Evolutionary conservation across 106 monocot species (phyloP), one percentile per base, ranked within the genome.

Genomic region (Amphibolis antarctica): DNA sequence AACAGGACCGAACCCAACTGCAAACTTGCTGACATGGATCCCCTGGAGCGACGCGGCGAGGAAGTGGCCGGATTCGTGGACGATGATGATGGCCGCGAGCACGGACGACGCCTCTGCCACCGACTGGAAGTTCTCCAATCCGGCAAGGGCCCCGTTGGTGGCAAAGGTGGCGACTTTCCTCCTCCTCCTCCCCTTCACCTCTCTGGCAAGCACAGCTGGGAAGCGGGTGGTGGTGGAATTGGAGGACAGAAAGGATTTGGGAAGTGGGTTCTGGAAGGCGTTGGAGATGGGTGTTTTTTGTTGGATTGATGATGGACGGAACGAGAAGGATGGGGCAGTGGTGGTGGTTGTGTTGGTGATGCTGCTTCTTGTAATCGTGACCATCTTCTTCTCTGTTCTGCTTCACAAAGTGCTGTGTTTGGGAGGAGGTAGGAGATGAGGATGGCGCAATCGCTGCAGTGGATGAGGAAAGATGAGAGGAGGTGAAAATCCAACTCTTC

Each of bases 11-110:
- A 94, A 94, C 22, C 94, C 94, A 67, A 94, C 42, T 29, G 94
- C 74, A 69, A 89, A 94, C 54, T 89, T 75, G 75, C 79, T 77
- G 70, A 94, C 89, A 69, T 67, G 89, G 66, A 94, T 89, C 60
- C 86, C 81, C 29, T 75, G 89, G 58, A 83, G 71, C 42, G 75
- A 44, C 45, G 94, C 94, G 43, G 94, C 94, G 63, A 81, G 61
- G 82, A 89, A 94, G 77, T 94, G 94, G 65, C 94, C 89, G 44
- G 77, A 69, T 73, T 94, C 94, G 79, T 94, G 94, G 65, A 89
- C 93, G 50, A 89, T 12, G 58, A 94, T 72, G 73, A 94, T 94
- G 56, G 83, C 79, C 46, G 86, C 84, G 53, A 89, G 94, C 22
- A 94, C 86, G 62, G 89, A 72, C 59, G 83, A 60, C 31, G 88